A percentile compares a stretch with the other conserved stretches of the same genome.
phyloP scores from a whole-genome alignment of 2,329 filamentous ascomycete genomes.

The Penicillium sp. region DNA sequence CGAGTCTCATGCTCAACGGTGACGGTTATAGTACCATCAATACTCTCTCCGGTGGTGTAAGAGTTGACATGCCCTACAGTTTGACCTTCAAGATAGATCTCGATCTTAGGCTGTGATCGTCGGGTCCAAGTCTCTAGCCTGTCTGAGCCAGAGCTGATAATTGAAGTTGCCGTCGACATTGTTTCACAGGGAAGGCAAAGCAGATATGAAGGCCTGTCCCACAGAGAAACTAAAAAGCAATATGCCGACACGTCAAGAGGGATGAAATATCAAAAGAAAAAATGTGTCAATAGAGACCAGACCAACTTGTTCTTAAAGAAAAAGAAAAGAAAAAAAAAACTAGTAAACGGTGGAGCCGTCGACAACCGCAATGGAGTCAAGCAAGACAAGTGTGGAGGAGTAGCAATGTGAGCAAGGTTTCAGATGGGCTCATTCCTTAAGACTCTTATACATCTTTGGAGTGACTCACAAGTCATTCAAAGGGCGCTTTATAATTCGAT shows the following conservation, averaged over 20 bases:
- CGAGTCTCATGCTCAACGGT: conserved; percentile 51
- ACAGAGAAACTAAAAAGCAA: neutral
- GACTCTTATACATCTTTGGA: conserved; percentile 10
- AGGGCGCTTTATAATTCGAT: neutral
- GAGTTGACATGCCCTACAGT: conserved; percentile 42
- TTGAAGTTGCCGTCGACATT: conserved; percentile 25
- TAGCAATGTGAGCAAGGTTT: conserved; percentile 1
- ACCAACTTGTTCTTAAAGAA: neutral
- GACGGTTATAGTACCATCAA: conserved; percentile 55
- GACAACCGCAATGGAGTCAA: conserved; percentile 22
- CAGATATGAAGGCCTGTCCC: neutral
- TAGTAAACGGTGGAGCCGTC: conserved; percentile 25
- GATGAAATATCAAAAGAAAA: neutral
- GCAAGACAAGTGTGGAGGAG: conserved; percentile 5
- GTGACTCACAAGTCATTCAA: conserved; percentile 4
- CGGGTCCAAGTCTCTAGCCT: conserved; percentile 28
- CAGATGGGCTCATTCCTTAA: neutral
- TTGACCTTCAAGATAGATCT: conserved; percentile 32
- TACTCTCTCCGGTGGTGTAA: conserved; percentile 58
- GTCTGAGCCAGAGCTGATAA: conserved; percentile 26
- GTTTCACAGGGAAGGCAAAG: neutral
- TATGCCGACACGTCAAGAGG: neutral
- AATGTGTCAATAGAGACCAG: neutral
- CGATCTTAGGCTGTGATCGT: conserved; percentile 31
- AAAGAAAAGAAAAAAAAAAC: neutral